phyloP scores from a whole-genome alignment of 495 filamentous ascomycete genomes.

The Beverwykella pulmonaria region DNA sequence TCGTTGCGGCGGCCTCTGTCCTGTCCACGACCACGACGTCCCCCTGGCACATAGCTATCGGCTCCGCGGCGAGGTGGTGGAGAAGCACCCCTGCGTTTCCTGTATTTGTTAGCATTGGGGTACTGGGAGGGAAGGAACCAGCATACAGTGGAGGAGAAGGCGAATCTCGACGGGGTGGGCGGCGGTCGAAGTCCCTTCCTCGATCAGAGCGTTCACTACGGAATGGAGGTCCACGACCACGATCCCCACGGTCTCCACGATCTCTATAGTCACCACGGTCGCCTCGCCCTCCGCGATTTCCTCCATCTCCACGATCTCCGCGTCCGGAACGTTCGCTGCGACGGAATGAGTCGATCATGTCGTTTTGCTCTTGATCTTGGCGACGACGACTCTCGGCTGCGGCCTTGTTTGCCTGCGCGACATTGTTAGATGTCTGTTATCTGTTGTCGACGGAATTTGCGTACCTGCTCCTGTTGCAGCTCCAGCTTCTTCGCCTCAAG shows the following conservation, averaged over 20 bases:
- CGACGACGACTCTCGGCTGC: slow-evolving; percentile 72
- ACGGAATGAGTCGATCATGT: slow-evolving; percentile 65
- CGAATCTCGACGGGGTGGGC: slow-evolving; percentile 36
- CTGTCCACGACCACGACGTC: background rate
- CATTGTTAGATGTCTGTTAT: background rate
- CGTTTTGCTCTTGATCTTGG: slow-evolving; percentile 68
- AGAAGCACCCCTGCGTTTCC: background rate
- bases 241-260: slow-evolving; percentile 66
- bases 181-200: slow-evolving; percentile 53
- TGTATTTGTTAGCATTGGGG: background rate
- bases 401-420: slow-evolving; percentile 68
- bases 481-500: slow-evolving; percentile 95
- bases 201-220: slow-evolving; percentile 55
- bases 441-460: background rate
- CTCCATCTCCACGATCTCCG: slow-evolving; percentile 5
- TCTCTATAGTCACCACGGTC: slow-evolving; percentile 52
- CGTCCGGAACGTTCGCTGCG: slow-evolving; percentile 57
- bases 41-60: background rate
- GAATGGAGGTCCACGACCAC: slow-evolving; percentile 50
- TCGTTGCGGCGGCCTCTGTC: background rate
- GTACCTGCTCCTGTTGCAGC: slow-evolving; percentile 88
- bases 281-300: slow-evolving; percentile 62
- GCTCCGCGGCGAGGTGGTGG: background rate
- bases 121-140: background rate
- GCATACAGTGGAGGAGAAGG: background rate